Evolutionary conservation across 805 yeast genomes (phyloP).

Genomic region (Yarrowia deformans): DNA sequence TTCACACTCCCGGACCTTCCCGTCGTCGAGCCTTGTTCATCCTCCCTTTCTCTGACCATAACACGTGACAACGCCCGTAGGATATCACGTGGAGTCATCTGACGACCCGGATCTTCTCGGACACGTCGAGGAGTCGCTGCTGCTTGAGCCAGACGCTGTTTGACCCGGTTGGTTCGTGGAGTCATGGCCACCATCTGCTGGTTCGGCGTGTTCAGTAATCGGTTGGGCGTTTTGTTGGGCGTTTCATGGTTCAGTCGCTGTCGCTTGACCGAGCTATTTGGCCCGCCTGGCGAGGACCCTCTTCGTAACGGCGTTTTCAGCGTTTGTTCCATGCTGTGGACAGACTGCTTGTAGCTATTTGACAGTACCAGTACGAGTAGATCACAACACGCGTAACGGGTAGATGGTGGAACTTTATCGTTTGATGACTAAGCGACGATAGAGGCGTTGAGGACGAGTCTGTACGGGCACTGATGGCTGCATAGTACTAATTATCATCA

Average conservation of each 20-base stretch:
- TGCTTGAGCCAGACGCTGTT: slow-evolving; percentile 33
- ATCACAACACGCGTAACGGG: no score
- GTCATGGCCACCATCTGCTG: slow-evolving; percentile 11
- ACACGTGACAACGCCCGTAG: slow-evolving; percentile 44
- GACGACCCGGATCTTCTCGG: slow-evolving; percentile 24
- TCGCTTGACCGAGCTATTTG: slow-evolving; percentile 2
- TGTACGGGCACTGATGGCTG: no score
- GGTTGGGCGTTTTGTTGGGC: slow-evolving; percentile 16
- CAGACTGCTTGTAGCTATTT: no score
- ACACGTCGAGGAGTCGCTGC: slow-evolving; percentile 43
- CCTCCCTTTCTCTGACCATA: slow-evolving; percentile 41
- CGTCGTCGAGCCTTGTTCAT: no score
- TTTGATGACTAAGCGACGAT: no score
- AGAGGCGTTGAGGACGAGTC: no score
- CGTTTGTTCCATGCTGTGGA: slow-evolving; percentile 7
- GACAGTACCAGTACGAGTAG: no score
- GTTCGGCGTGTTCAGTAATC: slow-evolving; percentile 2
- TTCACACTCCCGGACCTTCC: neutral
- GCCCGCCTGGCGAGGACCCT: neutral
- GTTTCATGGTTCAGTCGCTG: slow-evolving; percentile 29
- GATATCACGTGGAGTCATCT: slow-evolving; percentile 42
- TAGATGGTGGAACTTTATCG: no score
- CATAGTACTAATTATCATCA: no score
- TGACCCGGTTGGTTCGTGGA: slow-evolving; percentile 34
- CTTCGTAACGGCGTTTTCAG: slow-evolving; percentile 12